Evolutionary conservation across 148 eudicot species (phyloP).

Genomic region (Rhododendron vialii): DNA sequence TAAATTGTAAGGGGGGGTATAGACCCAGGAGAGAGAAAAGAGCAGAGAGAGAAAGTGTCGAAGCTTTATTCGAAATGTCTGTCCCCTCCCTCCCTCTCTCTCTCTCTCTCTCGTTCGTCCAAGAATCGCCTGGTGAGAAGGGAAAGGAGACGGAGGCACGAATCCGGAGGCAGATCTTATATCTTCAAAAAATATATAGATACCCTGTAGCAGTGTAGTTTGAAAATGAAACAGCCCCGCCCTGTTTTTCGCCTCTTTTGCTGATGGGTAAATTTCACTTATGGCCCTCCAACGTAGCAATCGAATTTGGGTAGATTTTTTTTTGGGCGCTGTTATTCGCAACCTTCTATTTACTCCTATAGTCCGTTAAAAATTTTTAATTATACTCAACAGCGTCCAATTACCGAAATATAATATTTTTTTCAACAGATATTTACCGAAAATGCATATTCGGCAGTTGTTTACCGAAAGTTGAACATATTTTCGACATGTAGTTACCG

Average conservation of each 20-base stretch:
- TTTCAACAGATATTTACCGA: too few species aligned
- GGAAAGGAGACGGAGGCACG: not conserved
- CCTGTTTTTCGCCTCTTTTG: not conserved
- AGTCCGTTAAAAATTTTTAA: too few species aligned
- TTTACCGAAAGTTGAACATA: too few species aligned
- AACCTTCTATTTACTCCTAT: too few species aligned
- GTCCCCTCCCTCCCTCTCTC: not conserved
- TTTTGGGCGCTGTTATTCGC: too few species aligned
- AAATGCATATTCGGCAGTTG: too few species aligned
- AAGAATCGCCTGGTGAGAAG: not conserved
- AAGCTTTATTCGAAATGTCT: not conserved
- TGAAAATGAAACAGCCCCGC: not conserved
- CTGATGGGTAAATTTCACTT: not conserved
- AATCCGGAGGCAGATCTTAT: not conserved
- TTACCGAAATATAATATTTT: too few species aligned
- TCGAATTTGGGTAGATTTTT: too few species aligned
- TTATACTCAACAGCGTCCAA: too few species aligned
- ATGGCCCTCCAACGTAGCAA: too few species aligned
- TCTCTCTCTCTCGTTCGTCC: not conserved
- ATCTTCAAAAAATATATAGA: not conserved
- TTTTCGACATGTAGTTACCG: too few species aligned
- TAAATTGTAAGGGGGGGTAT: too few species aligned
- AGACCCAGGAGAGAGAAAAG: not conserved
- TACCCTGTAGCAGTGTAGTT: not conserved
- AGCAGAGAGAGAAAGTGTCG: not conserved